Conservation (phyloP, 1,284 basidiomycete species). For the Bjerkandera adusta region DNA sequence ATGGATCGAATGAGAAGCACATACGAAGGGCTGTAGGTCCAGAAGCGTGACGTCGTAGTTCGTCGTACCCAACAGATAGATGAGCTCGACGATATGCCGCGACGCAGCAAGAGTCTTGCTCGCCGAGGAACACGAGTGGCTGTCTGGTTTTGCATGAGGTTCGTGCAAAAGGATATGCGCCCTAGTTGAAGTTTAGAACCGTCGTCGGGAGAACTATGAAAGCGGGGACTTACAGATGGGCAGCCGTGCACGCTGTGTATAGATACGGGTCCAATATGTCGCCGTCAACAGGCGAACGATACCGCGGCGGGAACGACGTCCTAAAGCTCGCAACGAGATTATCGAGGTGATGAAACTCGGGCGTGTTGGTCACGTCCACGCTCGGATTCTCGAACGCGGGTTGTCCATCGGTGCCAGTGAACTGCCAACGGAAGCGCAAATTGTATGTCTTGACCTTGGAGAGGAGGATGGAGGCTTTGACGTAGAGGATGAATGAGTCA, state of each 20-base stretch:
- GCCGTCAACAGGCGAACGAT: constrained; percentile 52
- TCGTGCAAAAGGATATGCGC: constrained; percentile 68
- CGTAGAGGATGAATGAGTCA: constrained; percentile 73
- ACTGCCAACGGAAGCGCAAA: constrained; percentile 57
- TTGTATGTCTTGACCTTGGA: constrained; percentile 75
- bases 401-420: constrained; percentile 51
- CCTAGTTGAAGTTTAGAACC: no score
- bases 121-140: constrained; percentile 60
- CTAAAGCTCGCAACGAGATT: constrained; percentile 53
- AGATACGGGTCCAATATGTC: constrained; percentile 64
- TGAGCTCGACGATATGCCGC: constrained; percentile 62
- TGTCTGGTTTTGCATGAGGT: constrained; percentile 61
- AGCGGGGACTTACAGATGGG: constrained; percentile 53
- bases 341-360: constrained; percentile 67
- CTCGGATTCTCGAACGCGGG: constrained; percentile 25
- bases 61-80: constrained; percentile 63
- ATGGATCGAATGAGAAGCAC: constrained; percentile 20
- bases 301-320: constrained; percentile 54
- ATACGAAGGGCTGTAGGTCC: constrained; percentile 59
- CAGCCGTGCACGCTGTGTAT: constrained; percentile 60
- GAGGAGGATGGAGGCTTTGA: constrained; percentile 66
- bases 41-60: constrained; percentile 67
- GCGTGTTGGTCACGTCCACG: constrained; percentile 55
- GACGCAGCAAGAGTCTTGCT: constrained; percentile 64
- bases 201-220: not conserved